Conservation (phyloP, 805 yeast genomes). For the Pichia manshurica region DNA sequence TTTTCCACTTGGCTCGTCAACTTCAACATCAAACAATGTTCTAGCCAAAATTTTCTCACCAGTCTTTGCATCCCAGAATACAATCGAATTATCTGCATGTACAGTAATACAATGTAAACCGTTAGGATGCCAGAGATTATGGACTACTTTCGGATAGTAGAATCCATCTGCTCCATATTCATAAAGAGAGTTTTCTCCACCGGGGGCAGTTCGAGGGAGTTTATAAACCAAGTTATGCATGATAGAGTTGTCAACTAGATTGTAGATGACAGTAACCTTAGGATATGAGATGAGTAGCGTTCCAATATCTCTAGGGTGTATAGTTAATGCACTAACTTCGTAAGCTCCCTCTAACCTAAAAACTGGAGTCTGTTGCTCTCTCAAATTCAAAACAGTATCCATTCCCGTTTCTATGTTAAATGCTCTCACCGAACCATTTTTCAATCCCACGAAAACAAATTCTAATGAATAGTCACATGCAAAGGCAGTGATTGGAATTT, state of each 20-base stretch:
- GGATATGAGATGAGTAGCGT: constrained; percentile 68
- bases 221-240: constrained; percentile 54
- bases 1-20: constrained; percentile 45
- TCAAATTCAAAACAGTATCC: constrained; percentile 59
- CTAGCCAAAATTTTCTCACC: constrained; percentile 75
- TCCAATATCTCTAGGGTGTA: constrained; percentile 91
- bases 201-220: constrained; percentile 63
- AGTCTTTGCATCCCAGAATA: constrained; percentile 86
- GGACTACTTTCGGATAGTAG: constrained; percentile 28
- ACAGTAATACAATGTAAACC: constrained; percentile 78
- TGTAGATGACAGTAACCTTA: constrained; percentile 63
- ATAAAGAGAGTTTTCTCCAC: constrained; percentile 47
- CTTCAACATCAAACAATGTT: constrained; percentile 56
- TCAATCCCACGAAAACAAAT: constrained; percentile 76
- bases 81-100: constrained; percentile 78
- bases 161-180: constrained; percentile 22
- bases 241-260: constrained; percentile 55
- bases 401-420: constrained; percentile 78
- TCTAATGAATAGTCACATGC: constrained; percentile 85
- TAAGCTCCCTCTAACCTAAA: constrained; percentile 45
- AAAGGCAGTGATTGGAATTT: constrained; percentile 60
- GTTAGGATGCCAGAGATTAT: constrained; percentile 86
- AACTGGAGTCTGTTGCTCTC: constrained; percentile 62
- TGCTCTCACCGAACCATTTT: constrained; percentile 64
- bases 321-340: constrained; percentile 58